A percentile compares a stretch with the other conserved stretches of the same genome.
These are phyloP conservation scores for Pestalotiopsis fici DNA, from an alignment of 2,329 filamentous ascomycete genomes.

Conservation along the genomic window DNA sequence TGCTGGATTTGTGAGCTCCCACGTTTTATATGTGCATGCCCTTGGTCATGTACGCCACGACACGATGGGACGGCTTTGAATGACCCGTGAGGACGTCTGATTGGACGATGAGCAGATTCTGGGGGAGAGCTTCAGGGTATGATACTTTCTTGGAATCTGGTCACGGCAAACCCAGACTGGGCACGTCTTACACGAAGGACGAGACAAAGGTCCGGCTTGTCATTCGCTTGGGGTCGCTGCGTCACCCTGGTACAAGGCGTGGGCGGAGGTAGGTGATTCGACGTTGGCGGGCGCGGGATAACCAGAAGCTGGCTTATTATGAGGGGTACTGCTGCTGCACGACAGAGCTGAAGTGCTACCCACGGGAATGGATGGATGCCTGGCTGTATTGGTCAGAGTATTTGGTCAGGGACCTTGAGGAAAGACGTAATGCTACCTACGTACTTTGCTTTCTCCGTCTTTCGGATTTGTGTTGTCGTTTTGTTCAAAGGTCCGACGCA, in stretches of 20 bases:
- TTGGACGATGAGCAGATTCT: not conserved
- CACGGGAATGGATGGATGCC: not conserved
- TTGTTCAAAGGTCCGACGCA: not conserved
- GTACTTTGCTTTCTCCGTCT: not conserved
- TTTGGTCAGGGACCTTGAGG: not conserved
- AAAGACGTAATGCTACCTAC: not conserved
- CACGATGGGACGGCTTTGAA: not conserved
- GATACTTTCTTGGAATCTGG: not conserved
- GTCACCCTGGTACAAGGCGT: conserved; percentile 3
- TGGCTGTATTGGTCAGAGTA: not conserved
- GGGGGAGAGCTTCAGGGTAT: not conserved
- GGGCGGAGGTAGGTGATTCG: not conserved
- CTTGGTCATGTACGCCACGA: not conserved
- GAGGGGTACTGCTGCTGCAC: conserved; percentile 1
- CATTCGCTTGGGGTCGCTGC: not conserved
- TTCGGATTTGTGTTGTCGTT: not conserved
- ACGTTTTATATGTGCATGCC: not conserved
- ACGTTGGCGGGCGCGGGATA: conserved; percentile 3
- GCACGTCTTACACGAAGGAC: not conserved
- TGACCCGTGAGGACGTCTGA: not conserved
- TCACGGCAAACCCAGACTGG: not conserved
- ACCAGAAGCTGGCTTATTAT: not conserved
- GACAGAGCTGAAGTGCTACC: not conserved
- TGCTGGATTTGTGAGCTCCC: not conserved
- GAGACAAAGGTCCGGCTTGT: conserved; percentile 4